These are phyloP conservation scores for sunflower (Helianthus annuus) DNA, from an alignment of 129 eudicot genomes.

Conservation along the genomic window HanXRQr2.0-SUNRISE NC_035448.2:185932373-185932872, in stretches of 20 bases:
- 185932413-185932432: neutral
- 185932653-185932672: slow-evolving; percentile 87
- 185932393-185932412: too few species aligned
- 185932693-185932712: slow-evolving; percentile 80
- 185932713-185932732: neutral
- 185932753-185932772: neutral
- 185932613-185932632: slow-evolving; percentile 35
- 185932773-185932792: slow-evolving; percentile 35
- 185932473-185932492: neutral
- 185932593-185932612: slow-evolving; percentile 10
- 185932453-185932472: neutral
- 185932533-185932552: neutral
- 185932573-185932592: slow-evolving; percentile 29
- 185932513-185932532: neutral
- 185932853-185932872: slow-evolving; percentile 98
- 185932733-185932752: neutral
- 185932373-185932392: too few species aligned
- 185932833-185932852: slow-evolving; percentile 96
- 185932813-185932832: slow-evolving; percentile 92
- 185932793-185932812: slow-evolving; percentile 98
- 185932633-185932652: slow-evolving; percentile 53
- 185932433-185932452: neutral
- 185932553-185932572: neutral
- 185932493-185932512: neutral
- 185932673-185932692: slow-evolving; percentile 82